Percentiles rank a stretch among this genome's conserved stretches.
phyloP scores from a whole-genome alignment of 2,329 filamentous ascomycete genomes.

The Sporothrix sp. region DNA sequence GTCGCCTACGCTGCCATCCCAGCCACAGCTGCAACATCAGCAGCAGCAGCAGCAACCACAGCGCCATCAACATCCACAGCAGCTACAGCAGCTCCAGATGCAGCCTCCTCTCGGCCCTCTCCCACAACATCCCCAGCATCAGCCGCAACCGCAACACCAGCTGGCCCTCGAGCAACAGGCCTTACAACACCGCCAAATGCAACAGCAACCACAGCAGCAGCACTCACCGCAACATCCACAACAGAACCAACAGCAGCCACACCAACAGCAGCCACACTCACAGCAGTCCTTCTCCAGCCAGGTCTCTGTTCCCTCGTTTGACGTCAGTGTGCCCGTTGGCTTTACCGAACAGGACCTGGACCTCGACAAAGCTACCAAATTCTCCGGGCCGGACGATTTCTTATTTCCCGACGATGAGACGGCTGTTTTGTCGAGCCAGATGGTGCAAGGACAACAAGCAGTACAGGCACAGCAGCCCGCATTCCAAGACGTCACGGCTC shows the following conservation, averaged over 20 bases:
- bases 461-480: neutral
- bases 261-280: neutral
- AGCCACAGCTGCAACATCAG: neutral
- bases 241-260: neutral
- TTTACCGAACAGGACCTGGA: neutral
- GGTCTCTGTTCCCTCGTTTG: neutral
- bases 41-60: constrained; percentile 2
- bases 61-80: neutral
- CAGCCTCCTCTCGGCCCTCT: neutral
- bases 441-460: neutral
- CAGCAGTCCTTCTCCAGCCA: constrained; percentile 10
- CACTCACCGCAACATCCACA: neutral
- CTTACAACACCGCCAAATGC: neutral
- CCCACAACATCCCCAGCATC: constrained; percentile 1
- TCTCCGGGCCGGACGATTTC: constrained; percentile 15
- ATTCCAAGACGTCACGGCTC: neutral
- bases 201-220: constrained; percentile 5
- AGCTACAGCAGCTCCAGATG: constrained; percentile 2
- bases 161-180: neutral
- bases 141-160: neutral
- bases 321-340: neutral
- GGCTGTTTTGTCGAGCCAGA: constrained; percentile 4
- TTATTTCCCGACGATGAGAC: constrained; percentile 19
- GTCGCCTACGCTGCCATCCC: neutral
- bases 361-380: neutral